Evolutionary conservation across 441 rosid species (phyloP).

Genomic region (Arabidopsis lyrata): DNA sequence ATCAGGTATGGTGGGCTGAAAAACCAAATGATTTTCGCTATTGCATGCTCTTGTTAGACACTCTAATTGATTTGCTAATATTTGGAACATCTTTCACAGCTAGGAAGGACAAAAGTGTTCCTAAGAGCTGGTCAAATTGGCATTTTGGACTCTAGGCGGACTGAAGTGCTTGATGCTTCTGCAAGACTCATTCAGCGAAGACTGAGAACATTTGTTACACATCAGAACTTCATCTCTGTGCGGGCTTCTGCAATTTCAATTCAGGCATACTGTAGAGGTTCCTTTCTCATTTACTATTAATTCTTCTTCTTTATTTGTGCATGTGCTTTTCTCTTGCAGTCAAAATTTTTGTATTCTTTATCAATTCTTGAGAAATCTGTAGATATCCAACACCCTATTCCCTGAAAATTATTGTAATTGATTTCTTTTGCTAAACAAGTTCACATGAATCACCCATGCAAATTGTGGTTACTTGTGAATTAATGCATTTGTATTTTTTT

Average conservation of each 20-base stretch:
- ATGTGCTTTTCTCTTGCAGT: constrained; percentile 18
- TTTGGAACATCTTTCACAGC: constrained; percentile 53
- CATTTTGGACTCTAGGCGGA: constrained; percentile 77
- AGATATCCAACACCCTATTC: constrained; percentile 5
- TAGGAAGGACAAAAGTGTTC: constrained; percentile 94
- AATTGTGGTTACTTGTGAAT: constrained; percentile 7
- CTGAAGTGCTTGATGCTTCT: constrained; percentile 89
- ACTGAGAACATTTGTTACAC: constrained; percentile 69
- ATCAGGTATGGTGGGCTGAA: constrained; percentile 67
- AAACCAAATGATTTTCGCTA: constrained; percentile 7
- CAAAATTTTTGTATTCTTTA: background rate
- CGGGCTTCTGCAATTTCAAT: constrained; percentile 70
- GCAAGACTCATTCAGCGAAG: constrained; percentile 79
- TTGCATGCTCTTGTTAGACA: constrained; percentile 22
- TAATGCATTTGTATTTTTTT: background rate
- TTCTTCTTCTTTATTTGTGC: constrained; percentile 29
- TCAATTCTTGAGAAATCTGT: constrained; percentile 1
- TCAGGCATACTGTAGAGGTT: constrained; percentile 96
- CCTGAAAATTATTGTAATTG: background rate
- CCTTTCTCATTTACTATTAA: constrained; percentile 36
- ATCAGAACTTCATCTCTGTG: constrained; percentile 57
- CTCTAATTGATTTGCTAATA: constrained; percentile 33
- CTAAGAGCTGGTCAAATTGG: constrained; percentile 99
- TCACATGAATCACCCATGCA: constrained; percentile 13
- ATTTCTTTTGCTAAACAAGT: constrained; percentile 22